These are phyloP conservation scores for Fusarium staphyleae DNA, from an alignment of 2,329 filamentous ascomycete species.

Conservation along the genomic window DNA sequence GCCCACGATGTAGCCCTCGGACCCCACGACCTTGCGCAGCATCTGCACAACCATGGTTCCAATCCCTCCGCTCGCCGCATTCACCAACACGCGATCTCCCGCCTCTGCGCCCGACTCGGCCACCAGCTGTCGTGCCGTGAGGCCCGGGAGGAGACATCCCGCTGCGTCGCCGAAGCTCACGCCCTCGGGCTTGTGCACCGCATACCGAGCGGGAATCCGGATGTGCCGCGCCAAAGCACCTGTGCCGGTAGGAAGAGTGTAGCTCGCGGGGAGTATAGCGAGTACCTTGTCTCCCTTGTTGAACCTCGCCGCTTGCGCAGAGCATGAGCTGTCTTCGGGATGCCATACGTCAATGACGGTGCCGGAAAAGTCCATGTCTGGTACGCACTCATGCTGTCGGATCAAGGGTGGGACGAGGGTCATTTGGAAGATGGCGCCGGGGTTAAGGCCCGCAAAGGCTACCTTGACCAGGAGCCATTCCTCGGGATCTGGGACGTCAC, in stretches of 20 bases:
- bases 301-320: slow-evolving; percentile 30
- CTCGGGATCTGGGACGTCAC: slow-evolving; percentile 38
- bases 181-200: slow-evolving; percentile 43
- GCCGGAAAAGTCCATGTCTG: slow-evolving; percentile 55
- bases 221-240: slow-evolving; percentile 53
- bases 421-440: slow-evolving; percentile 52
- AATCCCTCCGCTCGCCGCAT: slow-evolving; percentile 60
- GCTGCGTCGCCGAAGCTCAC: slow-evolving; percentile 46
- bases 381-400: slow-evolving; percentile 47
- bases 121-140: slow-evolving; percentile 51
- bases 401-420: slow-evolving; percentile 50
- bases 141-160: slow-evolving; percentile 49
- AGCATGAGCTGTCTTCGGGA: slow-evolving; percentile 24
- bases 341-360: slow-evolving; percentile 48
- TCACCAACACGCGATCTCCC: slow-evolving; percentile 54
- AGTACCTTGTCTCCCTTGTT: slow-evolving; percentile 46
- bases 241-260: slow-evolving; percentile 45
- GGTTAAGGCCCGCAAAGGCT: slow-evolving; percentile 55
- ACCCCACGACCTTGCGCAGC: slow-evolving; percentile 47
- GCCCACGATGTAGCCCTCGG: slow-evolving; percentile 52
- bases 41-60: slow-evolving; percentile 57
- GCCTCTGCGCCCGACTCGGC: slow-evolving; percentile 47
- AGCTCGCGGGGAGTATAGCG: slow-evolving; percentile 48
- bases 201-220: slow-evolving; percentile 45
- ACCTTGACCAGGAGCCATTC: slow-evolving; percentile 51